Base-by-base conservation (phyloP, 2,329 filamentous ascomycete genomes). In the Diplocarpon mali region DNA sequence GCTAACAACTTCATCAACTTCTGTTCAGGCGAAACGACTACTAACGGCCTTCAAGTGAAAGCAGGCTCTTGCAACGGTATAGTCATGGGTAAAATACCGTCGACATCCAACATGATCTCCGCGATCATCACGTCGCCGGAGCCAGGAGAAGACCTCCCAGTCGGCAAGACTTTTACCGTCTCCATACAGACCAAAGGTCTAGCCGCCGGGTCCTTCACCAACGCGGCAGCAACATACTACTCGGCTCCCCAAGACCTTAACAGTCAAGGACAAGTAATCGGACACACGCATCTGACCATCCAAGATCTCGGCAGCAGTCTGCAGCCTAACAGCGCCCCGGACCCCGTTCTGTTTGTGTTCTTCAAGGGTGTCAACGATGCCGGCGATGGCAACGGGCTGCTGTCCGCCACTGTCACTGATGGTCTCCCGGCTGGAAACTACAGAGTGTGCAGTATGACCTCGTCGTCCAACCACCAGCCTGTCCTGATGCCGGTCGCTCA, bases 1-100 rank as follows among this genome's bases (percentile, higher is more conserved):
- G n/a, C 24, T 5, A 40, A 42, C 36, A 58, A 58, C 42, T 58
- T 58, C 45, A 56, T 58, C 47, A 57, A 57, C 48, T 56, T 55
- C 46, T 58, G 56, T 45, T 31, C 44, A 8, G 55, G 55, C 10
- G 20, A 54, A 57, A 70, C 65, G 0, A 56, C 76, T 36, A 80
- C 77, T 52, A 76, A 81, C 55, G 77, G 77, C 52, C 60, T 70
- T 20, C 76, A 80, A 60, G 64, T 69, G 37, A 67, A 66, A 47
- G 60, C 50, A 4, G 78, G 78, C 16, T 81, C 77, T 24, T 82
- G 78, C 64, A 82, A 80, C 40, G 48, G 50, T 28, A 51, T 55
- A 60, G 57, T 53, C 5, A 62, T 62, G 60, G 60, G 60, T 36
- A 53, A 61, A 35, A 61, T 62, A 35, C 58, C 57, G 2, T 57